These are phyloP conservation scores for Diatrype stigma DNA, from an alignment of 2,329 filamentous ascomycete genomes.

Conservation along the genomic window DNA sequence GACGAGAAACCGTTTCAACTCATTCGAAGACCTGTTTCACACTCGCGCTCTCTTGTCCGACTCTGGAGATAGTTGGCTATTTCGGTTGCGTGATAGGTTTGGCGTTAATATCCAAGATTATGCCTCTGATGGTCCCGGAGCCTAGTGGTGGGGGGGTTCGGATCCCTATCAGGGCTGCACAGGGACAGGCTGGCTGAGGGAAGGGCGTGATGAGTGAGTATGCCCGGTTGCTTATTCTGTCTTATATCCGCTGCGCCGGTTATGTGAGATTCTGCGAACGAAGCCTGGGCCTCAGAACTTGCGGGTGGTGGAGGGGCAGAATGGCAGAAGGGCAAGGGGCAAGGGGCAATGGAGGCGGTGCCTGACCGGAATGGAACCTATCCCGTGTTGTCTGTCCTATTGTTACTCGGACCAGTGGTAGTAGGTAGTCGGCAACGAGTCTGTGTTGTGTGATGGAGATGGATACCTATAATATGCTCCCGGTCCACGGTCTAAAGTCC, in stretches of 20 bases:
- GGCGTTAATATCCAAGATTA: too few relatives aligned
- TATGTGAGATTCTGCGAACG: background rate
- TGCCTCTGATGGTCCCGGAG: background rate
- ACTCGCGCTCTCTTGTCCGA: constrained; percentile 1
- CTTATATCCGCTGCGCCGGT: background rate
- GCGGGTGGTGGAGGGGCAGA: background rate
- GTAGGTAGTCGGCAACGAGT: background rate
- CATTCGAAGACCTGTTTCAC: constrained; percentile 20
- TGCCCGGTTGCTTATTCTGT: background rate
- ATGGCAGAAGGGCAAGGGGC: background rate
- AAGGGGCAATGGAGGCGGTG: background rate
- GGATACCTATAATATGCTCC: too few relatives aligned
- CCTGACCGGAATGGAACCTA: background rate
- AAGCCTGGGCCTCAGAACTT: background rate
- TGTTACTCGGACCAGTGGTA: background rate
- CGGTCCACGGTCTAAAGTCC: too few relatives aligned
- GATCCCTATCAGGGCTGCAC: background rate
- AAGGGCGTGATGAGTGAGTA: background rate
- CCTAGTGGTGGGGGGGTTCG: background rate
- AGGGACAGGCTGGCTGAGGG: background rate
- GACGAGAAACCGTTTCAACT: constrained; percentile 18
- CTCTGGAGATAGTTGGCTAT: constrained; percentile 1
- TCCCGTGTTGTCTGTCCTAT: background rate
- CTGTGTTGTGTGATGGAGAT: background rate
- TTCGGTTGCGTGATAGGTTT: background rate